A percentile compares a stretch with the other conserved stretches of the same genome.
Conservation (phyloP, 2,329 filamentous ascomycete genomes). For the Domatiomyces globalis region DNA sequence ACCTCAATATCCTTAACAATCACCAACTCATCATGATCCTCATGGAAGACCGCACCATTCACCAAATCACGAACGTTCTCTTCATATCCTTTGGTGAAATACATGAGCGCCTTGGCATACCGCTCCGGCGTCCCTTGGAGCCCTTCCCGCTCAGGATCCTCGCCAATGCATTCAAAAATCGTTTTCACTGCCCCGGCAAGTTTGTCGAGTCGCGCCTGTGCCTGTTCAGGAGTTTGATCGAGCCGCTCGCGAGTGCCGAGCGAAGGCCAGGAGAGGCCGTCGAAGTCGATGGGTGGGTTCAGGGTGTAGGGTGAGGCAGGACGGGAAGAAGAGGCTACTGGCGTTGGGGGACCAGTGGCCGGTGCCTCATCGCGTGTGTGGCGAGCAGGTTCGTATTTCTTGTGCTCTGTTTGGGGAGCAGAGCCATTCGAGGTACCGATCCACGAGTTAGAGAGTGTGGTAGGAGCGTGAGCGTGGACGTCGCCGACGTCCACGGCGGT, state of each 20-base stretch:
- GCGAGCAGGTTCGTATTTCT: conserved; percentile 32
- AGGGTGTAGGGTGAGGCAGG: conserved; percentile 37
- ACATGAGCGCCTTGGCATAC: conserved; percentile 90
- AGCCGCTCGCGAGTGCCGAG: conserved; percentile 37
- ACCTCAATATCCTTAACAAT: conserved; percentile 97
- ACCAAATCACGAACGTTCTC: conserved; percentile 84
- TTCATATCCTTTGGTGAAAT: conserved; percentile 93
- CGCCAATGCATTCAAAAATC: conserved; percentile 51
- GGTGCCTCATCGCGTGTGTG: conserved; percentile 39
- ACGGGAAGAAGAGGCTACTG: conserved; percentile 16
- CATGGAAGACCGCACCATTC: conserved; percentile 87
- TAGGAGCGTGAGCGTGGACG: conserved; percentile 4
- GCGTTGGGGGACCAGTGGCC: conserved; percentile 37
- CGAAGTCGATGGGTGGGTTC: conserved; percentile 38
- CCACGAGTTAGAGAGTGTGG: not conserved
- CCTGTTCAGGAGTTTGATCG: conserved; percentile 45
- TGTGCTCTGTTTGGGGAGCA: conserved; percentile 1
- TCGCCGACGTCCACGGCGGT: conserved; percentile 21
- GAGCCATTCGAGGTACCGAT: not conserved
- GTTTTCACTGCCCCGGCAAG: conserved; percentile 49
- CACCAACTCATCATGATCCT: conserved; percentile 92
- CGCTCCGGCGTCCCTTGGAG: conserved; percentile 58
- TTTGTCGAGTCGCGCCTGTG: conserved; percentile 43
- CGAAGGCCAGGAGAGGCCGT: conserved; percentile 39
- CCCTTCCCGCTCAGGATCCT: conserved; percentile 51